phyloP scores from a whole-genome alignment of 2,329 filamentous ascomycete species.

The Microsporum canis region DNA sequence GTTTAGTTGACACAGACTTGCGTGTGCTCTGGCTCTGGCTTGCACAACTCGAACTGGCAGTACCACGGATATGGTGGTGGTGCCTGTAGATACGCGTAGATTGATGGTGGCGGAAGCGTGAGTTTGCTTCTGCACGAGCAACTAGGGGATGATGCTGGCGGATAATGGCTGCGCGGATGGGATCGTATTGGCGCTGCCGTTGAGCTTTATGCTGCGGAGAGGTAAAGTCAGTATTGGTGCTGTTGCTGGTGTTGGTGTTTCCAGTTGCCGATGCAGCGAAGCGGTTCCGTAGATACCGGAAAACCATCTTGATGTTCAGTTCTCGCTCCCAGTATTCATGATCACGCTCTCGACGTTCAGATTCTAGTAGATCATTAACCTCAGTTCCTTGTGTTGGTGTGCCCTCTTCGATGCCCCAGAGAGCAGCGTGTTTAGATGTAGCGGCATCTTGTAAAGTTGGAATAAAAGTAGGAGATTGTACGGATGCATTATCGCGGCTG shows the following conservation, averaged over 20 bases:
- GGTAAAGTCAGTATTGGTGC: conserved; percentile 32
- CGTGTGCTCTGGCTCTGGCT: conserved; percentile 63
- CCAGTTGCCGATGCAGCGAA: conserved; percentile 41
- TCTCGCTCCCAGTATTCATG: conserved; percentile 87
- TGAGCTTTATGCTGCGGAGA: conserved; percentile 23
- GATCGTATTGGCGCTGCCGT: conserved; percentile 45
- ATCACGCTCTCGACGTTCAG: conserved; percentile 40
- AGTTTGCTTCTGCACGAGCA: conserved; percentile 40
- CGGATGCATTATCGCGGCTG: conserved; percentile 20
- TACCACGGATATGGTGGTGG: conserved; percentile 27
- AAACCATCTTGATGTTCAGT: conserved; percentile 81
- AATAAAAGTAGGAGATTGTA: conserved; percentile 37
- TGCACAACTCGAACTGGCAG: conserved; percentile 58
- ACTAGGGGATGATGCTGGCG: conserved; percentile 82
- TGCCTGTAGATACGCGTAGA: conserved; percentile 33
- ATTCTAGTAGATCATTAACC: conserved; percentile 14
- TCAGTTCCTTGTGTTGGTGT: conserved; percentile 1
- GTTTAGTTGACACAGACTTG: conserved; percentile 46
- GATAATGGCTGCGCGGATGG: conserved; percentile 70
- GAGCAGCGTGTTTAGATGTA: conserved; percentile 41
- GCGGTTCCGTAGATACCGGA: conserved; percentile 69
- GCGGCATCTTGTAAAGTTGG: conserved; percentile 37
- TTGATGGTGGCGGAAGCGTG: conserved; percentile 34
- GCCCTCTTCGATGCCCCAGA: conserved; percentile 58
- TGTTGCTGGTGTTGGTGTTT: conserved; percentile 30